Conservation (phyloP, 108 stramenopile genomes). For the Fistulifera solaris region DNA sequence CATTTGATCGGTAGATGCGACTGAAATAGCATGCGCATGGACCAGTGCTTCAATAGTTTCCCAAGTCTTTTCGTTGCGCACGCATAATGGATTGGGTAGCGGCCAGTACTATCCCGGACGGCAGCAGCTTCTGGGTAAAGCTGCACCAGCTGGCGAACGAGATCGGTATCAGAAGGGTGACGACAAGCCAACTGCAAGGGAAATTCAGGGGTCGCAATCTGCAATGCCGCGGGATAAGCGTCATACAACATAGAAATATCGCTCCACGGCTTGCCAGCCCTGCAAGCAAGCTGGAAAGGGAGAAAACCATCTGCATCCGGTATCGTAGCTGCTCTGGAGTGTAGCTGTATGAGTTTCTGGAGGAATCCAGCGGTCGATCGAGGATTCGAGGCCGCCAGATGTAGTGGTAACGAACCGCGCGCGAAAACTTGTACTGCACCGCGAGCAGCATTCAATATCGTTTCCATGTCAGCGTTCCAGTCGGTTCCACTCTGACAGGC, state of each 20-base stretch:
- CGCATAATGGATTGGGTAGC: constrained; percentile 40
- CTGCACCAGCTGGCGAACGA: constrained; percentile 21
- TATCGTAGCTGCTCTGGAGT: constrained; percentile 41
- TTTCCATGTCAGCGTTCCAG: constrained; percentile 55
- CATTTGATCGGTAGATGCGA: too few species aligned
- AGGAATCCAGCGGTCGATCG: constrained; percentile 40
- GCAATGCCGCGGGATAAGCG: constrained; percentile 25
- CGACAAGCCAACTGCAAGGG: constrained; percentile 32
- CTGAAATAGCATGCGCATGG: too few species aligned
- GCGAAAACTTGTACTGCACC: constrained; percentile 26
- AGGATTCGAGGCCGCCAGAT: constrained; percentile 50
- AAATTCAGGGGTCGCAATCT: constrained; percentile 21
- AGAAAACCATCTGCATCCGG: constrained; percentile 54
- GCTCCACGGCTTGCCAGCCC: constrained; percentile 49
- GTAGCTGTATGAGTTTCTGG: constrained; percentile 33
- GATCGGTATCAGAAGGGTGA: constrained; percentile 1
- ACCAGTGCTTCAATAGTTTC: constrained; percentile 4
- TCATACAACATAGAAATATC: constrained; percentile 26
- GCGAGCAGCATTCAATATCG: constrained; percentile 45
- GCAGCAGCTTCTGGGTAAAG: constrained; percentile 28
- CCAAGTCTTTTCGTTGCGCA: constrained; percentile 24
- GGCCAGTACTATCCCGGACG: constrained; percentile 18
- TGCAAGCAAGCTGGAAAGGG: constrained; percentile 67
- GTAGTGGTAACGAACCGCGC: constrained; percentile 49
- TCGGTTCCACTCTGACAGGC: constrained; percentile 38